Percentiles rank a stretch among this genome's conserved stretches.
Conservation (phyloP, 768 basidiomycete species). For the Mycena leptocephala region DNA sequence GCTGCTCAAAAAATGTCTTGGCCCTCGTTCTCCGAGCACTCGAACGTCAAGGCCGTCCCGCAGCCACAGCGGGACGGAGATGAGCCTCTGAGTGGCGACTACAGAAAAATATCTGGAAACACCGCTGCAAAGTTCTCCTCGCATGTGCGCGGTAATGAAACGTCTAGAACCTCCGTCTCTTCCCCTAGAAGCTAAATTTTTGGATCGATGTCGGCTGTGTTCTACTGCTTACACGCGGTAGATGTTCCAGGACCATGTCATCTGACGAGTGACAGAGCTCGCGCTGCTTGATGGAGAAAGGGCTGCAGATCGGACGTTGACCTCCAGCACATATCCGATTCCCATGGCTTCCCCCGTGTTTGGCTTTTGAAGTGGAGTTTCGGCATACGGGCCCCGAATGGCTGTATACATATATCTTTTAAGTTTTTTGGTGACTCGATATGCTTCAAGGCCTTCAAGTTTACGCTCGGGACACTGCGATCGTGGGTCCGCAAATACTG, state of each 20-base stretch:
- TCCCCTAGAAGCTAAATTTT: neutral
- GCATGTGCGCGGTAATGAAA: conserved; percentile 18
- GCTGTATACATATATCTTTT: neutral
- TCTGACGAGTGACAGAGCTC: conserved; percentile 21
- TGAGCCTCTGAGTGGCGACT: neutral
- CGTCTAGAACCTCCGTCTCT: neutral
- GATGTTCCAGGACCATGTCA: conserved; percentile 18
- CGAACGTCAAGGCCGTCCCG: neutral
- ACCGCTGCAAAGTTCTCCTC: neutral
- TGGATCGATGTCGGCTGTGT: conserved; percentile 14
- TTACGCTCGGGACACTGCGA: neutral
- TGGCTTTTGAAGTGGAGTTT: neutral
- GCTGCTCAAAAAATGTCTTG: neutral
- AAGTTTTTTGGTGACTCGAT: neutral
- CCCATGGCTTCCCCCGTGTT: neutral
- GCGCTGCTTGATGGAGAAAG: conserved; percentile 11
- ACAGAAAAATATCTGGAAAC: neutral
- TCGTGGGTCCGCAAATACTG: neutral
- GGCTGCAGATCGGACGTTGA: neutral
- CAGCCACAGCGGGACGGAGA: neutral
- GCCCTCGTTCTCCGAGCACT: neutral
- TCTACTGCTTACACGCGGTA: conserved; percentile 13
- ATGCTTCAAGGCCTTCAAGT: neutral
- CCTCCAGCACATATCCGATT: neutral
- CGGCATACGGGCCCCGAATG: neutral